Evolutionary conservation across 805 yeast species (phyloP).

Genomic region (Spathaspora sp.): DNA sequence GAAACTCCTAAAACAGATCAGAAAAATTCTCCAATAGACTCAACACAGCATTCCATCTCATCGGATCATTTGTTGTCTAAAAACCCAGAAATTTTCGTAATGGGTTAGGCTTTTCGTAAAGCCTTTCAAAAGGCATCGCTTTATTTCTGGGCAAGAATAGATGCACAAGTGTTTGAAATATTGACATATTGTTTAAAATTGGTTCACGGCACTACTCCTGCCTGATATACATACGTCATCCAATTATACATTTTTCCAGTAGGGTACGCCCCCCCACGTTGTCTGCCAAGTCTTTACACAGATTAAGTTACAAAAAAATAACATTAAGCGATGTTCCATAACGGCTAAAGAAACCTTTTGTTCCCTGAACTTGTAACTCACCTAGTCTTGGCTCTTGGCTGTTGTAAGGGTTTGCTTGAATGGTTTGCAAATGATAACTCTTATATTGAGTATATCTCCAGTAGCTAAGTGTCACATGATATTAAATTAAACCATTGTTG

Average conservation of each 20-base stretch:
- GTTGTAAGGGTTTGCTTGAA: background rate
- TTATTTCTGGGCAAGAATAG: background rate
- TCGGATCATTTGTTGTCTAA: background rate
- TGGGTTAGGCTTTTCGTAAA: background rate
- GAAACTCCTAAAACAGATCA: too few species aligned
- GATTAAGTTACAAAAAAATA: background rate
- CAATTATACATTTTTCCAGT: background rate
- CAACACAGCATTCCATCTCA: background rate
- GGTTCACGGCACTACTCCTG: background rate
- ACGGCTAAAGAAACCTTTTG: background rate
- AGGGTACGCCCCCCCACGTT: background rate
- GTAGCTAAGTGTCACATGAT: background rate
- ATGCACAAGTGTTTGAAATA: background rate
- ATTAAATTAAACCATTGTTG: background rate
- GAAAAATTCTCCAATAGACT: background rate
- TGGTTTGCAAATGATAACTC: background rate
- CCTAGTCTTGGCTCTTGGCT: background rate
- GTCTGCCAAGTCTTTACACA: background rate
- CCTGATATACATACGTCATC: background rate
- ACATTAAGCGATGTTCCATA: background rate
- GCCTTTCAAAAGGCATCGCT: background rate
- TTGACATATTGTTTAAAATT: background rate
- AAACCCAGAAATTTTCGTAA: background rate
- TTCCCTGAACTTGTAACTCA: background rate
- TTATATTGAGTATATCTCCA: background rate